Conservation (phyloP, 345 rosid genomes). For the Salix brachista region DNA sequence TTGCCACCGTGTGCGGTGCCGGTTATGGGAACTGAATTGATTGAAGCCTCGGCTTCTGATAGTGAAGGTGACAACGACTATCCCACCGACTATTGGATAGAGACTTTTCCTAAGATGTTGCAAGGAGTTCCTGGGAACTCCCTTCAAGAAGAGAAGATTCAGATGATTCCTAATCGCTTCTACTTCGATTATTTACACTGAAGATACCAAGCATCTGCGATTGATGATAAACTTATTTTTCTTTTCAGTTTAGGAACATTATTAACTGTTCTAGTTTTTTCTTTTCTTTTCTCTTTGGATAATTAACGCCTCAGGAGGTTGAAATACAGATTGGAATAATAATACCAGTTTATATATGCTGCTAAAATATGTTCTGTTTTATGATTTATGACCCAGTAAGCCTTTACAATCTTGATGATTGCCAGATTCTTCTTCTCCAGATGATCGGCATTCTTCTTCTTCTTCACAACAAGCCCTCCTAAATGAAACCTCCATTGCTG, state of each 20-base stretch:
- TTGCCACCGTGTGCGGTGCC: neutral
- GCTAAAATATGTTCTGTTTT: no score
- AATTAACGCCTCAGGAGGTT: neutral
- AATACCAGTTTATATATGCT: no score
- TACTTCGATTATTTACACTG: neutral
- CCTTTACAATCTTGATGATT: neutral
- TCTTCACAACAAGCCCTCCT: neutral
- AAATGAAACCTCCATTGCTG: neutral
- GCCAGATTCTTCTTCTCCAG: neutral
- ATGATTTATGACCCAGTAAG: neutral
- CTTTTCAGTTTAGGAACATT: neutral
- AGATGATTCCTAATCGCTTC: neutral
- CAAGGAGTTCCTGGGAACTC: neutral
- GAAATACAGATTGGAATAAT: no score
- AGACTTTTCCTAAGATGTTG: neutral
- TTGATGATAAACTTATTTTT: neutral
- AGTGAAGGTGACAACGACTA: neutral
- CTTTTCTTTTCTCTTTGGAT: neutral
- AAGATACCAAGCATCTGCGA: neutral
- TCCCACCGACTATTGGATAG: neutral
- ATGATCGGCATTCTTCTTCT: neutral
- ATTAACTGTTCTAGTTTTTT: neutral
- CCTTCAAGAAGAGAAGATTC: neutral
- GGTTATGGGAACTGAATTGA: neutral
- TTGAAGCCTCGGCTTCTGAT: neutral